Percentiles rank a stretch among this genome's conserved stretches.
Conservation (phyloP, 805 yeast genomes). For the Candida caryicola region DNA sequence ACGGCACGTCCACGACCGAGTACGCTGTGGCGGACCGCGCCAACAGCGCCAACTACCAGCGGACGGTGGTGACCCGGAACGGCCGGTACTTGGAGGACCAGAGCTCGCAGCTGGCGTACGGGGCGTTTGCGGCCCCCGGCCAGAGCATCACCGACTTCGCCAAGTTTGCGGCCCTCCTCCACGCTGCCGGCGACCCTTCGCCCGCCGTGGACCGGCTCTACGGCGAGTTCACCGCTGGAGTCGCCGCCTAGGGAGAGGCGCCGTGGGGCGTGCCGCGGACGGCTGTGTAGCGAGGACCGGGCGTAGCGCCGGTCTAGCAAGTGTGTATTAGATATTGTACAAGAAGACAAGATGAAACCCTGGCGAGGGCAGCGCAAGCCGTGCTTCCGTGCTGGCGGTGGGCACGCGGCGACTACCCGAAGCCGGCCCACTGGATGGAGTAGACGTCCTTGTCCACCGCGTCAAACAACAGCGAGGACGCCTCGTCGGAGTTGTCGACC, state of each 20-base stretch:
- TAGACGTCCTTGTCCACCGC: slow-evolving; percentile 44
- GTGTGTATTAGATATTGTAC: too few relatives aligned
- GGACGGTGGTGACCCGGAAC: neutral
- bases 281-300: too few relatives aligned
- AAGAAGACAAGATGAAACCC: too few relatives aligned
- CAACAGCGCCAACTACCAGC: neutral
- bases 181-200: neutral
- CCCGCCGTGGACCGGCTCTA: neutral
- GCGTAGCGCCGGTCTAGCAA: too few relatives aligned
- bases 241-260: too few relatives aligned
- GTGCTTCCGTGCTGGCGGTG: too few relatives aligned
- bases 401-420: too few relatives aligned
- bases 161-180: neutral
- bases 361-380: too few relatives aligned
- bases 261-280: too few relatives aligned
- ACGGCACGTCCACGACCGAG: neutral
- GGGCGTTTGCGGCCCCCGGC: neutral
- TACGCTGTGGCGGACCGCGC: neutral
- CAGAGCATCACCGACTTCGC: neutral
- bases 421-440: slow-evolving; percentile 95
- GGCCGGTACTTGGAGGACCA: neutral
- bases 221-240: neutral
- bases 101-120: neutral
- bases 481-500: slow-evolving; percentile 32
- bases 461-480: slow-evolving; percentile 7